These are phyloP conservation scores for Lactarius sp. DNA, from an alignment of 768 basidiomycete genomes.

Conservation along the genomic window DNA sequence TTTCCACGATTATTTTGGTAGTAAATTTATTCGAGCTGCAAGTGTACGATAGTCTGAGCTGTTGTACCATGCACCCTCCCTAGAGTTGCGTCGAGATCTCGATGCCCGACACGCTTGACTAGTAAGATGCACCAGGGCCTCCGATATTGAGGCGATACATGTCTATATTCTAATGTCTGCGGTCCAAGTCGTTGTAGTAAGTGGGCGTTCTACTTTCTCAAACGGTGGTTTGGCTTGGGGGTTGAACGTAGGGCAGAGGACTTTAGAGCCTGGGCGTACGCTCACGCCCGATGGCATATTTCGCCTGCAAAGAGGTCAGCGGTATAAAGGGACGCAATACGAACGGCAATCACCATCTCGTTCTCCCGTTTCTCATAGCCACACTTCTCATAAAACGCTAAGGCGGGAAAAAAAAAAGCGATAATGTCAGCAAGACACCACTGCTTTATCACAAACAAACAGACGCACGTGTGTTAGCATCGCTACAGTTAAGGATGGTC, in stretches of 20 bases:
- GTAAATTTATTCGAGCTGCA: constrained; percentile 19
- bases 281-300: constrained; percentile 49
- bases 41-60: constrained; percentile 21
- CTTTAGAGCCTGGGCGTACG: constrained; percentile 33
- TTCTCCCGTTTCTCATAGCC: constrained; percentile 87
- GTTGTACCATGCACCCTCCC: constrained; percentile 15
- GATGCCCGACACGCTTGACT: background rate
- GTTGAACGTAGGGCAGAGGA: background rate
- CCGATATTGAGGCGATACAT: background rate
- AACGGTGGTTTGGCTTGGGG: background rate
- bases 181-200: background rate
- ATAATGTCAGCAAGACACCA: background rate
- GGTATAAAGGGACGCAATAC: background rate
- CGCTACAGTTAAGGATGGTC: constrained; percentile 94
- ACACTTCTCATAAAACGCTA: constrained; percentile 97
- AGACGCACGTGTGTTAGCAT: constrained; percentile 85
- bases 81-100: background rate
- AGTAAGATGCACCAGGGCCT: background rate
- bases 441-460: background rate
- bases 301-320: constrained; percentile 40
- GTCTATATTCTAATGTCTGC: constrained; percentile 3
- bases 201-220: background rate
- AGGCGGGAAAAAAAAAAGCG: background rate
- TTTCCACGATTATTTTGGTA: constrained; percentile 11
- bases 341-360: constrained; percentile 70